phyloP scores from a whole-genome alignment of 176 grass and related monocot species.

The Carex littledalei region DNA sequence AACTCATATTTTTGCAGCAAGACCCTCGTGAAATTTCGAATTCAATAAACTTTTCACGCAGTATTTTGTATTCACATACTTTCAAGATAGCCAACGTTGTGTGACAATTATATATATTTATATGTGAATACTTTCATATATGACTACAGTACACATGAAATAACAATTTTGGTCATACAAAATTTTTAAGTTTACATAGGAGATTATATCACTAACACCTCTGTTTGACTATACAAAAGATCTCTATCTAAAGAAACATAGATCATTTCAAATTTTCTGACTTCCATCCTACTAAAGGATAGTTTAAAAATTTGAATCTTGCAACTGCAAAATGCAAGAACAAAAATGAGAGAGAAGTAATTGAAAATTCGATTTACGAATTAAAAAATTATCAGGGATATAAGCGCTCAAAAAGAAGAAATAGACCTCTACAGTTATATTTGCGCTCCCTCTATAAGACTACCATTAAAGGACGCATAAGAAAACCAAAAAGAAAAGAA shows the following conservation, averaged over 20 bases:
- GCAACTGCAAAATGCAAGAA: background rate
- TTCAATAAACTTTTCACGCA: too few species aligned
- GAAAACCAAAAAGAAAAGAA: background rate
- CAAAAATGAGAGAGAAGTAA: background rate
- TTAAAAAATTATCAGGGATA: background rate
- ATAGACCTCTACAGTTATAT: background rate
- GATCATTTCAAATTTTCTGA: background rate
- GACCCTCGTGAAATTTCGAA: background rate
- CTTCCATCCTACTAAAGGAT: background rate
- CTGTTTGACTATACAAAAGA: background rate
- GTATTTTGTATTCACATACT: too few species aligned
- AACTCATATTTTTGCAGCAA: background rate
- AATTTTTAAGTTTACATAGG: background rate
- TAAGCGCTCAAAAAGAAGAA: background rate
- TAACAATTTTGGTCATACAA: background rate
- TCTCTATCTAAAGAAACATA: background rate
- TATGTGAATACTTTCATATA: too few species aligned
- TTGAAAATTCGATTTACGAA: background rate
- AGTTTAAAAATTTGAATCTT: background rate
- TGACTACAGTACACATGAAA: background rate
- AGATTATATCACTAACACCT: background rate
- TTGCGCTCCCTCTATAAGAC: background rate
- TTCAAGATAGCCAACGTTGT: too few species aligned
- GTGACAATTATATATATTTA: too few species aligned
- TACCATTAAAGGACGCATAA: background rate